phyloP scores from a whole-genome alignment of 169 alveolate genomes.

The Eimeria tenella region DNA sequence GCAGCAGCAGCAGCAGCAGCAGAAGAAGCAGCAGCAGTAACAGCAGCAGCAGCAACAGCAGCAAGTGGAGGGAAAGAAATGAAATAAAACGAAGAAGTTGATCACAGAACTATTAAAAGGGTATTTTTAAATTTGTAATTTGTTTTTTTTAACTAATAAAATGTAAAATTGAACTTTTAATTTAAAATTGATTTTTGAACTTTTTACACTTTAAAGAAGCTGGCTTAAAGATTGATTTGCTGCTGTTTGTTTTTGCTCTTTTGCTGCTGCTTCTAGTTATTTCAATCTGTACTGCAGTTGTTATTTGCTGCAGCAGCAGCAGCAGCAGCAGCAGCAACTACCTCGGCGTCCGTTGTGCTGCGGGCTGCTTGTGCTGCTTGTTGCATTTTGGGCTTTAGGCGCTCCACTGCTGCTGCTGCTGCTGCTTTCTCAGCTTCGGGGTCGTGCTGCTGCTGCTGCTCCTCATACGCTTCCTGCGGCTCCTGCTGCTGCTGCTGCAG shows the following conservation, averaged over 20 bases:
- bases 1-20: not conserved
- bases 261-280: too few species aligned
- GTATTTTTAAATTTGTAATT: too few species aligned
- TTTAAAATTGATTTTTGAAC: too few species aligned
- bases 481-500: not conserved
- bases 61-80: not conserved
- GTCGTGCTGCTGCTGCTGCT: not conserved
- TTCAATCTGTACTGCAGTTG: too few species aligned
- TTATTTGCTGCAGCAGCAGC: not conserved
- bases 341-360: constrained; percentile 8
- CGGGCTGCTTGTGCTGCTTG: not conserved
- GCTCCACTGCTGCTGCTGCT: constrained; percentile 26
- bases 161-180: too few species aligned
- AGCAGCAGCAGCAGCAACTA: not conserved
- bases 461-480: not conserved
- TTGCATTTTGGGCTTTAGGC: constrained; percentile 7
- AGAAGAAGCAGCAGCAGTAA: not conserved
- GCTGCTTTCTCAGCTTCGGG: not conserved
- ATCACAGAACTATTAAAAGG: not conserved
- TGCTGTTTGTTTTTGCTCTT: not conserved
- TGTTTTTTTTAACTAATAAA: too few species aligned
- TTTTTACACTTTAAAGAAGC: not conserved
- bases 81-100: not conserved
- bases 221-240: not conserved
- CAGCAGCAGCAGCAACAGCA: not conserved